Evolutionary conservation across 495 filamentous ascomycete genomes (phyloP).

Genomic region (Emericellopsis terricola): DNA sequence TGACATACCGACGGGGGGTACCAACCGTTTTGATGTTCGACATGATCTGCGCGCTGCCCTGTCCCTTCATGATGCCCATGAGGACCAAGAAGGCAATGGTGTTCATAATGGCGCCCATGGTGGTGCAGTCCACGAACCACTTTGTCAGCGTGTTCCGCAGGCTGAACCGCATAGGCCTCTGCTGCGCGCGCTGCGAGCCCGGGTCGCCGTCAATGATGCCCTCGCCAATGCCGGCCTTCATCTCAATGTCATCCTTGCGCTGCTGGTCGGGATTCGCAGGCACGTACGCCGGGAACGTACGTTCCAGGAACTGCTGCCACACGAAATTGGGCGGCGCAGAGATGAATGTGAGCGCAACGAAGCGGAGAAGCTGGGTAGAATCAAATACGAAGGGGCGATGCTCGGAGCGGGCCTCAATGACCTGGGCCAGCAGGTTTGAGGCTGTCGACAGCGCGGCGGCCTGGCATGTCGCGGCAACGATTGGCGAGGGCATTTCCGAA

Average conservation of each 20-base stretch:
- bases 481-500: conserved; percentile 19
- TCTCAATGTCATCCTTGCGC: conserved; percentile 7
- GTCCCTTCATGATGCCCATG: conserved; percentile 7
- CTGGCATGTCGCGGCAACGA: conserved; percentile 51
- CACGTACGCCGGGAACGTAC: conserved; percentile 24
- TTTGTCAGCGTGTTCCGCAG: conserved; percentile 61
- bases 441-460: conserved; percentile 50
- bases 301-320: conserved; percentile 42
- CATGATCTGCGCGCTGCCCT: neutral
- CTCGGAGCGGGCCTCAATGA: conserved; percentile 47
- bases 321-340: conserved; percentile 73
- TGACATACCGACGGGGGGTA: neutral
- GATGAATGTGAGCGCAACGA: conserved; percentile 55
- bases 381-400: conserved; percentile 39
- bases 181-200: conserved; percentile 13
- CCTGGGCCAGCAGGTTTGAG: conserved; percentile 71
- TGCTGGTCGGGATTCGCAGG: conserved; percentile 12
- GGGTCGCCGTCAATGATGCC: conserved; percentile 10
- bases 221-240: conserved; percentile 7
- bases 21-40: conserved; percentile 1
- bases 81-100: conserved; percentile 49
- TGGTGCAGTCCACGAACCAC: conserved; percentile 60
- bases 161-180: conserved; percentile 34
- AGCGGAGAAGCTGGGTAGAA: conserved; percentile 50
- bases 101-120: conserved; percentile 56